Evolutionary conservation across 768 basidiomycete genomes (phyloP).

Genomic region (Leccinum disarticulatum): DNA sequence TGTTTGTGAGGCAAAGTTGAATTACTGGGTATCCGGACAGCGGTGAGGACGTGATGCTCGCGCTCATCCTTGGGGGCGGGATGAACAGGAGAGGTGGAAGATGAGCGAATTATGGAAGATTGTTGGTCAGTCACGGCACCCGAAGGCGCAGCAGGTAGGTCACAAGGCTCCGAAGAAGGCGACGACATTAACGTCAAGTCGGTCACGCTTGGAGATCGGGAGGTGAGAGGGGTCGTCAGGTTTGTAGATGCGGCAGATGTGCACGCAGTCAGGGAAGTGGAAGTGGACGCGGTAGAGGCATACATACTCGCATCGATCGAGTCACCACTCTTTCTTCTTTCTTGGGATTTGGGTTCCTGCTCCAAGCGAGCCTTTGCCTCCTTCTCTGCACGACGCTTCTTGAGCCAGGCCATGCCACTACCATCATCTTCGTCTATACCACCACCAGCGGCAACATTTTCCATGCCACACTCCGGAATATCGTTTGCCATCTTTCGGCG

Average conservation of each 20-base stretch:
- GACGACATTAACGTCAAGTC: slow-evolving; percentile 17
- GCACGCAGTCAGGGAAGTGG: slow-evolving; percentile 25
- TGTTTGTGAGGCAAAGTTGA: slow-evolving; percentile 10
- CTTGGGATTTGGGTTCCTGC: slow-evolving; percentile 15
- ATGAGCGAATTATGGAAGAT: neutral
- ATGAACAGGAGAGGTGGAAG: neutral
- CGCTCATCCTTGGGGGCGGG: slow-evolving; percentile 16
- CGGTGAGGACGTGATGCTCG: slow-evolving; percentile 24
- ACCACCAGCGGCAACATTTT: slow-evolving; percentile 20
- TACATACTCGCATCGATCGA: slow-evolving; percentile 24
- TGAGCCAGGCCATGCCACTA: slow-evolving; percentile 85
- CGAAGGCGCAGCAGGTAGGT: neutral
- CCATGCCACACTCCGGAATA: slow-evolving; percentile 30
- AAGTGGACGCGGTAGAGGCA: slow-evolving; percentile 22
- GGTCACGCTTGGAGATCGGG: slow-evolving; percentile 21
- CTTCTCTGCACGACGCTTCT: slow-evolving; percentile 57
- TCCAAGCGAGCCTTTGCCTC: slow-evolving; percentile 39
- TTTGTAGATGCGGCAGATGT: slow-evolving; percentile 19
- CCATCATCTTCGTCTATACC: slow-evolving; percentile 69
- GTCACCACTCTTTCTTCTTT: slow-evolving; percentile 25
- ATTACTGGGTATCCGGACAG: slow-evolving; percentile 23
- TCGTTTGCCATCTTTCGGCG: slow-evolving; percentile 19
- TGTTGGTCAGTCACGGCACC: neutral
- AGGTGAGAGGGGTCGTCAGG: slow-evolving; percentile 20
- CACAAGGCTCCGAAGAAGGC: neutral